Conservation (phyloP, 805 yeast species). For the Dipodascus albidus region DNA sequence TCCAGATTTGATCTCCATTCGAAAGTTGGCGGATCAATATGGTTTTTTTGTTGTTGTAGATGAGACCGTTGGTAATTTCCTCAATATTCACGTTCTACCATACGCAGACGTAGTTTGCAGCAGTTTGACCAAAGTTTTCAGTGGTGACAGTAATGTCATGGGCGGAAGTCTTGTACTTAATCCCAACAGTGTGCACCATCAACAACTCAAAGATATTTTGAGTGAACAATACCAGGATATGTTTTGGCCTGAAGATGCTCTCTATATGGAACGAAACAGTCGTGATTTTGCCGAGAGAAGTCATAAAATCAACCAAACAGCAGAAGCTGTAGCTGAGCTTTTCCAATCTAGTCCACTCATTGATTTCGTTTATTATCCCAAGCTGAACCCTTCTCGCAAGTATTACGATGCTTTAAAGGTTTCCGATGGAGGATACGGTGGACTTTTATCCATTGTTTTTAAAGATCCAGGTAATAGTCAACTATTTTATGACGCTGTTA, state of each 20-base stretch:
- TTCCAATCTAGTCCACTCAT: constrained; percentile 33
- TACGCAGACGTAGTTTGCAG: constrained; percentile 80
- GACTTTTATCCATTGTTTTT: constrained; percentile 67
- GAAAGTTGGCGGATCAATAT: constrained; percentile 54
- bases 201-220: constrained; percentile 35
- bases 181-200: constrained; percentile 44
- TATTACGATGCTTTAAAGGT: constrained; percentile 65
- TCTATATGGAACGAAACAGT: constrained; percentile 83
- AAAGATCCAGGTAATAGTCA: constrained; percentile 51
- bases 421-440: constrained; percentile 80
- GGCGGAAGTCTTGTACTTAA: constrained; percentile 83
- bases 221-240: constrained; percentile 56
- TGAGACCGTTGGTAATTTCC: constrained; percentile 88
- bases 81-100: constrained; percentile 70
- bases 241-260: constrained; percentile 91
- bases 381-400: constrained; percentile 35
- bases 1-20: constrained; percentile 60
- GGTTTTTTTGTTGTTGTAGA: constrained; percentile 77
- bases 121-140: constrained; percentile 82
- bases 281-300: constrained; percentile 71
- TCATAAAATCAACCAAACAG: constrained; percentile 27
- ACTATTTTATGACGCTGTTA: constrained; percentile 59
- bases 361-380: constrained; percentile 63
- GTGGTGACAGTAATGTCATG: constrained; percentile 93
- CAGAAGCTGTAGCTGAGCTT: constrained; percentile 28